Evolutionary conservation across 2,329 filamentous ascomycete genomes (phyloP).

Genomic region (Curvularia lunata): DNA sequence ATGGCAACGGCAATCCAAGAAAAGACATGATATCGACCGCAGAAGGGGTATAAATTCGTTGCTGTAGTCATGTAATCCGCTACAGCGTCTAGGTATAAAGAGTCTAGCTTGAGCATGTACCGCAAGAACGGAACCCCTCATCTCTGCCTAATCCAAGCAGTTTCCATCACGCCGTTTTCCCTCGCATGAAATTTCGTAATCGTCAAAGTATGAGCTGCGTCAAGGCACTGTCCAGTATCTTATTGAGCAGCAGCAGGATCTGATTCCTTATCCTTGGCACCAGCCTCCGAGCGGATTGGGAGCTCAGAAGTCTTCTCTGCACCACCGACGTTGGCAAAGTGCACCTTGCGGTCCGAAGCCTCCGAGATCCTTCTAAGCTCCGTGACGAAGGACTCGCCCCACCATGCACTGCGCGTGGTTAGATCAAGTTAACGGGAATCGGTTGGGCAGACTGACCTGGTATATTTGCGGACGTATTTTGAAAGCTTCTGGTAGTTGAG

Average conservation of each 20-base stretch:
- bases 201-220: slow-evolving; percentile 9
- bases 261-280: slow-evolving; percentile 24
- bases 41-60: slow-evolving; percentile 15
- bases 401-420: slow-evolving; percentile 73
- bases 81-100: slow-evolving; percentile 13
- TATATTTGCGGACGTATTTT: slow-evolving; percentile 97
- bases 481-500: slow-evolving; percentile 90
- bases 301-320: slow-evolving; percentile 1
- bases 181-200: slow-evolving; percentile 19
- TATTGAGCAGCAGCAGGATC: slow-evolving; percentile 18
- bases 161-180: slow-evolving; percentile 23
- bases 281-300: slow-evolving; percentile 2
- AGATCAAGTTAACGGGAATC: slow-evolving; percentile 9
- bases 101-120: slow-evolving; percentile 14
- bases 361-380: slow-evolving; percentile 72
- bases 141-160: slow-evolving; percentile 14
- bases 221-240: slow-evolving; percentile 1
- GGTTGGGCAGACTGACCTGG: slow-evolving; percentile 60
- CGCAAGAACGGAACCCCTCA: slow-evolving; percentile 7
- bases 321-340: slow-evolving; percentile 21
- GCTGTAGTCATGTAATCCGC: slow-evolving; percentile 5
- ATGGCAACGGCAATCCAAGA: neutral
- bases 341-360: slow-evolving; percentile 58
- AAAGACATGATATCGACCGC: neutral
- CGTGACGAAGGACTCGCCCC: slow-evolving; percentile 89